Conservation (phyloP, 768 basidiomycete species). For the Hirschioporus abietinus region DNA sequence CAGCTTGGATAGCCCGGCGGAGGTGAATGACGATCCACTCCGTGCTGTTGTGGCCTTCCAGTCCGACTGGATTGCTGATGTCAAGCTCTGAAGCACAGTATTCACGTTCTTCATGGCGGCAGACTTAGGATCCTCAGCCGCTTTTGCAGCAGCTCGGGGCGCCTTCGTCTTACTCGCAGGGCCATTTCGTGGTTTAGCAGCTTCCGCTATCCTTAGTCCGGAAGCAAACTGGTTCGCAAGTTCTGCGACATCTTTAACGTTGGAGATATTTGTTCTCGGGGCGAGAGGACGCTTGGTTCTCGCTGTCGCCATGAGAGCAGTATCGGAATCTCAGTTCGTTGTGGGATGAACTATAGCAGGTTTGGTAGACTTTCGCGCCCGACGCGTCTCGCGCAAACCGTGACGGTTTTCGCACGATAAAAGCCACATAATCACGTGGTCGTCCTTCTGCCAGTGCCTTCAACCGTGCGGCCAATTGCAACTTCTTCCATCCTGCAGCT, state of each 20-base stretch:
- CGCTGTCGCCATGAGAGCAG: not conserved
- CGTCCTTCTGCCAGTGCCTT: no score
- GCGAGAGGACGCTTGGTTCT: not conserved
- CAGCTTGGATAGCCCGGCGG: slow-evolving; percentile 29
- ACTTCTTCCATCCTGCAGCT: no score
- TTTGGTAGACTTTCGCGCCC: no score
- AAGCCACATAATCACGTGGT: no score
- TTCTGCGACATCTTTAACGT: slow-evolving; percentile 16
- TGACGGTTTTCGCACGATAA: no score
- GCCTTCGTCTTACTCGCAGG: slow-evolving; percentile 16
- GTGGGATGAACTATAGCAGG: no score
- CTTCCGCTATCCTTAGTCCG: slow-evolving; percentile 23
- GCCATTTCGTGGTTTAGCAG: slow-evolving; percentile 3
- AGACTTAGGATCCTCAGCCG: slow-evolving; percentile 32
- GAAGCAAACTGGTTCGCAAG: slow-evolving; percentile 27
- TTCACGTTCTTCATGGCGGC: slow-evolving; percentile 64
- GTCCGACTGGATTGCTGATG: slow-evolving; percentile 46
- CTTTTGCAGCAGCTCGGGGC: not conserved
- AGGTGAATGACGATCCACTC: slow-evolving; percentile 19
- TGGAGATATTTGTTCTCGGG: not conserved
- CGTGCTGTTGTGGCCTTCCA: slow-evolving; percentile 42
- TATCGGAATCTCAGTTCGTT: not conserved
- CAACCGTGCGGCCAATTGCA: no score
- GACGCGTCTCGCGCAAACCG: no score
- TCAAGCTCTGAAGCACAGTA: slow-evolving; percentile 51